Percentiles rank a stretch among this genome's conserved stretches.
Conservation (phyloP, 2,329 filamentous ascomycete species). For the Aspergillus ibericus region DNA sequence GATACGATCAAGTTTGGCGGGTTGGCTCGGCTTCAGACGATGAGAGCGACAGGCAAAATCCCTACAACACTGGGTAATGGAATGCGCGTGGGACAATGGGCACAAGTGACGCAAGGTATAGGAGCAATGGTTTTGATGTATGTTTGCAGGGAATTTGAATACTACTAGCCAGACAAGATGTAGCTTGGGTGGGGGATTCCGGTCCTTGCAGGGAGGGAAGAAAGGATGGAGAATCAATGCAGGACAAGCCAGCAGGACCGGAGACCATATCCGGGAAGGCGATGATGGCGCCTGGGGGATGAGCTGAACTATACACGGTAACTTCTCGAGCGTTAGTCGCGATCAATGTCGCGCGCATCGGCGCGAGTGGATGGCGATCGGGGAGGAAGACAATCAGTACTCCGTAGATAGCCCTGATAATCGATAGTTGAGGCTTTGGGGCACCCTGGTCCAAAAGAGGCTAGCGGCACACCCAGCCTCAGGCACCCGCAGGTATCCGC, state of each 20-base stretch:
- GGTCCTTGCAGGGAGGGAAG: constrained; percentile 3
- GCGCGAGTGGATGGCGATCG: too few species aligned
- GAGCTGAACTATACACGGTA: not conserved
- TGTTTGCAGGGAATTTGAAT: not conserved
- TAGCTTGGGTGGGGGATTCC: not conserved
- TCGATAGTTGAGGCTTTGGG: not conserved
- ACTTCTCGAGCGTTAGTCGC: not conserved
- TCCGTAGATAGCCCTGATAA: not conserved
- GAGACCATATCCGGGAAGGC: not conserved
- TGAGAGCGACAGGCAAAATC: not conserved
- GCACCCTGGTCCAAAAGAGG: not conserved
- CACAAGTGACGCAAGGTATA: not conserved
- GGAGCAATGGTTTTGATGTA: not conserved
- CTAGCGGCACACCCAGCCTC: not conserved
- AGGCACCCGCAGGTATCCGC: not conserved
- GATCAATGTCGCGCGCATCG: not conserved
- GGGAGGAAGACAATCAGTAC: not conserved
- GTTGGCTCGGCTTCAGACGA: not conserved
- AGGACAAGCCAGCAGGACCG: not conserved
- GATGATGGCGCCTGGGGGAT: not conserved
- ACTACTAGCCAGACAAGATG: not conserved
- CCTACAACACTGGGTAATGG: not conserved
- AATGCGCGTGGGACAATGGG: not conserved
- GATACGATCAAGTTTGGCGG: not conserved
- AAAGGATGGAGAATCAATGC: not conserved